Base-by-base conservation (phyloP, 1,284 basidiomycete genomes). In the Salmacisia buchloeana region DNA sequence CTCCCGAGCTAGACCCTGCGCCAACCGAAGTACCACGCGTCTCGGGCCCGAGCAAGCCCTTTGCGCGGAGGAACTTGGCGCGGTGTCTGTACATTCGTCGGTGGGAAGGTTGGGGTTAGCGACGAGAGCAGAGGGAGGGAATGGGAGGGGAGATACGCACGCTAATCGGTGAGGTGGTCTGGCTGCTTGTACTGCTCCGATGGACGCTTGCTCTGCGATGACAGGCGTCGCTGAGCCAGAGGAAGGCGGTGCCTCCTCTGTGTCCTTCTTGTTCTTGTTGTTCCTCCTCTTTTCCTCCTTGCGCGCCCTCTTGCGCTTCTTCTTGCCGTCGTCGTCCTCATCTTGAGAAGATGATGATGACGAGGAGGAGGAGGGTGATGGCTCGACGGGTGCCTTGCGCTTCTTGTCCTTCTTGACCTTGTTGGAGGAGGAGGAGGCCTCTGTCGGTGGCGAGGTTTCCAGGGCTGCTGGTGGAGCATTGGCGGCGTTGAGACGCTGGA, bases 401-500 rank as follows among this genome's bases (percentile, higher is more conserved):
- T 64, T 58, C 34, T 63, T 59, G 39, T 60, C 65, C 61, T 70
- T 67, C 49, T 68, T 70, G 39, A 31, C 31, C 57, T 66, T 63
- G 56, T 66, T 70, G 27, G 18, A 59, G 57, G 13, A 58, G 15
- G 64, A 60, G n/a, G 67, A 66, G 4, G 65, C 60, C 2, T 63
- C 63, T 0, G 70, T 39, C n/a, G 45, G 45, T 9, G 45, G 10
- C 13, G 45, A 46, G 36, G 10, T 38, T 9, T 18, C 36, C 10
- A 9, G 9, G 36, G 36, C 36, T 38, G 9, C 46, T 0, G 69
- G 52, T 29, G 67, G 52, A 38, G 69, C 63, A 38, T 74, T 71
- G n/a, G 71, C 74, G 46, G 69, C 69, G 39, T 78, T 77, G 39
- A 79, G 65, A 15, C 76, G 68, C n/a, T 77, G 76, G n/a, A 79